Percentiles rank a stretch among this genome's conserved stretches.
These are phyloP conservation scores for Fusarium transvaalense DNA, from an alignment of 2,329 filamentous ascomycete genomes.

Conservation along the genomic window DNA sequence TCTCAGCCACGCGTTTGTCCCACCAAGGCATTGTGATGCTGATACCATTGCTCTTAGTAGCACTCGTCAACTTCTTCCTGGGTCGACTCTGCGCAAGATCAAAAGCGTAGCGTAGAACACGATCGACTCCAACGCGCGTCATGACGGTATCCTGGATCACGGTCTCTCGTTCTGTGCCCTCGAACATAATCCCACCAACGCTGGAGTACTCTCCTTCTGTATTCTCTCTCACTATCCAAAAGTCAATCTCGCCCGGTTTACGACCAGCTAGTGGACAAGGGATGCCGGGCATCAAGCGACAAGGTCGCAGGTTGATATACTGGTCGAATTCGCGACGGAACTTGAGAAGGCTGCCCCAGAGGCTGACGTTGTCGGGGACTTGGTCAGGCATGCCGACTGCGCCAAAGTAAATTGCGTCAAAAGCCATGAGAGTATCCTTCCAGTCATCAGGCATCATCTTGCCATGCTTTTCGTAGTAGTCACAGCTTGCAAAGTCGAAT, in stretches of 20 bases:
- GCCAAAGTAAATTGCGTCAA: slow-evolving; percentile 77
- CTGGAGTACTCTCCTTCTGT: slow-evolving; percentile 77
- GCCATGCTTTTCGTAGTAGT: slow-evolving; percentile 64
- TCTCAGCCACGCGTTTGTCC: slow-evolving; percentile 70
- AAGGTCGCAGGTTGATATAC: slow-evolving; percentile 76
- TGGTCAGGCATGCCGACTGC: slow-evolving; percentile 68
- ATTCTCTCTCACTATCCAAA: slow-evolving; percentile 76
- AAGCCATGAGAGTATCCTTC: slow-evolving; percentile 66
- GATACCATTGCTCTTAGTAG: slow-evolving; percentile 76
- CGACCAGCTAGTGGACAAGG: slow-evolving; percentile 66
- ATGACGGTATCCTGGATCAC: slow-evolving; percentile 74
- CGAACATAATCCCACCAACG: slow-evolving; percentile 72
- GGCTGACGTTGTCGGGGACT: slow-evolving; percentile 74
- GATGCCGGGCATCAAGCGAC: slow-evolving; percentile 71
- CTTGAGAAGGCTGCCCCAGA: slow-evolving; percentile 75
- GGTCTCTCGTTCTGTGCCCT: slow-evolving; percentile 68
- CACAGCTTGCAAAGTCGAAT: slow-evolving; percentile 75
- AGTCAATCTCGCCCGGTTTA: slow-evolving; percentile 71
- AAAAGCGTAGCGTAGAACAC: slow-evolving; percentile 73
- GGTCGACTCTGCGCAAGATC: slow-evolving; percentile 70
- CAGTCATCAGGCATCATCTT: slow-evolving; percentile 59
- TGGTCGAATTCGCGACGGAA: slow-evolving; percentile 77
- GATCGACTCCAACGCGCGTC: slow-evolving; percentile 70
- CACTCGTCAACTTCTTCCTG: slow-evolving; percentile 71
- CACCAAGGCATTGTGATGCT: slow-evolving; percentile 77